A percentile compares a stretch with the other conserved stretches of the same genome.
Evolutionary conservation across 306 rosid species (phyloP).

Genomic region (Malus asiatica): DNA sequence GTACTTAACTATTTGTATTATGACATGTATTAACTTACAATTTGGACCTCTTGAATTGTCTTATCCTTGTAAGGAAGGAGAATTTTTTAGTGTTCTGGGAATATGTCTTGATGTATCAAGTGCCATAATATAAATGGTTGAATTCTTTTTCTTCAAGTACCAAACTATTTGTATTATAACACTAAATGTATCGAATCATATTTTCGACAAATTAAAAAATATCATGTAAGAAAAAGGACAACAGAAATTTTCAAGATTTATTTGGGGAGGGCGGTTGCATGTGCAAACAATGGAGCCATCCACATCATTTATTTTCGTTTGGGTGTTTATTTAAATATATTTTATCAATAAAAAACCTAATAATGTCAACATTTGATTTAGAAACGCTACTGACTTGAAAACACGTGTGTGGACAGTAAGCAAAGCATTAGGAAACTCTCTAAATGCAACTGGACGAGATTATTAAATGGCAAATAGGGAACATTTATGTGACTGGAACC

Average conservation of each 20-base stretch:
- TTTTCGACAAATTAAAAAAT: too few species aligned
- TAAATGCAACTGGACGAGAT: background rate
- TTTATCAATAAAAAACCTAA: background rate
- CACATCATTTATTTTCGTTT: background rate
- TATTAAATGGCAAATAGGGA: background rate
- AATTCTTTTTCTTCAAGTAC: too few species aligned
- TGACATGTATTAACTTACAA: background rate
- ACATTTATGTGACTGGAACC: too few species aligned
- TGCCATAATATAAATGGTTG: too few species aligned
- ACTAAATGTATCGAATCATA: fast-evolving
- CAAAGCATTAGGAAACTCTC: background rate
- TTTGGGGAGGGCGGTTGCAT: background rate
- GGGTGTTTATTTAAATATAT: background rate
- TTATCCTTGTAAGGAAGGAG: too few species aligned
- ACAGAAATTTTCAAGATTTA: too few species aligned
- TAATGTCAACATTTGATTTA: background rate
- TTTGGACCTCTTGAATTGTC: too few species aligned
- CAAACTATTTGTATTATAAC: too few species aligned
- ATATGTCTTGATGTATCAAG: too few species aligned
- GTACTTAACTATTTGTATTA: too few species aligned
- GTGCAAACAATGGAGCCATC: background rate
- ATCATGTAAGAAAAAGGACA: background rate
- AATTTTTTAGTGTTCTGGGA: too few species aligned
- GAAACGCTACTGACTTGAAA: background rate
- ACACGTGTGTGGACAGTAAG: background rate